Percentiles rank a stretch among this genome's conserved stretches.
Evolutionary conservation across 441 rosid species (phyloP).

Genomic region (Omphalea diandra): DNA sequence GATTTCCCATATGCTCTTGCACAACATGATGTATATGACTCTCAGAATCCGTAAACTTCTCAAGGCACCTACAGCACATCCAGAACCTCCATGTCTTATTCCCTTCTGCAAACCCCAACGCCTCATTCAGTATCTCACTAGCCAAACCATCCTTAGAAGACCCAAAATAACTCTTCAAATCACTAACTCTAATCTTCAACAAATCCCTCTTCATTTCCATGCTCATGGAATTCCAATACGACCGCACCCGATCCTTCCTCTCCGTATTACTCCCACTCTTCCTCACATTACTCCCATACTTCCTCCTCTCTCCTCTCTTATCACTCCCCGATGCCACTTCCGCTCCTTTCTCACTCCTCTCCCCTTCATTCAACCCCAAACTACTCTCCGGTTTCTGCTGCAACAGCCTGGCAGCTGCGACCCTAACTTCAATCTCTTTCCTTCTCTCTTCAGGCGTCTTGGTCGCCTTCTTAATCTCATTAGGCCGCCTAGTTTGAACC

Average conservation of each 20-base stretch:
- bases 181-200: constrained; percentile 56
- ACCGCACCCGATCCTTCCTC: constrained; percentile 59
- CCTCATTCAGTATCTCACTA: constrained; percentile 56
- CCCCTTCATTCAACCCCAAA: constrained; percentile 34
- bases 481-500: constrained; percentile 74
- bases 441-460: constrained; percentile 88
- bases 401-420: constrained; percentile 82
- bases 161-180: constrained; percentile 59
- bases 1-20: constrained; percentile 73
- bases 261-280: constrained; percentile 58
- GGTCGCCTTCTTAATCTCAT: constrained; percentile 90
- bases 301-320: constrained; percentile 70
- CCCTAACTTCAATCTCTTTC: constrained; percentile 95
- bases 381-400: constrained; percentile 77
- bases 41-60: constrained; percentile 61
- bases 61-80: constrained; percentile 66
- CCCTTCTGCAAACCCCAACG: constrained; percentile 50
- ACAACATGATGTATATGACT: constrained; percentile 76
- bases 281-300: constrained; percentile 44
- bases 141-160: constrained; percentile 58
- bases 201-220: constrained; percentile 55
- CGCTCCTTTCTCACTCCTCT: constrained; percentile 43
- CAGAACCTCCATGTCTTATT: constrained; percentile 77
- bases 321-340: constrained; percentile 40
- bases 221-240: constrained; percentile 71